phyloP scores from a whole-genome alignment of 2,329 filamentous ascomycete species.

The Calonectria pseudoreteaudii region DNA sequence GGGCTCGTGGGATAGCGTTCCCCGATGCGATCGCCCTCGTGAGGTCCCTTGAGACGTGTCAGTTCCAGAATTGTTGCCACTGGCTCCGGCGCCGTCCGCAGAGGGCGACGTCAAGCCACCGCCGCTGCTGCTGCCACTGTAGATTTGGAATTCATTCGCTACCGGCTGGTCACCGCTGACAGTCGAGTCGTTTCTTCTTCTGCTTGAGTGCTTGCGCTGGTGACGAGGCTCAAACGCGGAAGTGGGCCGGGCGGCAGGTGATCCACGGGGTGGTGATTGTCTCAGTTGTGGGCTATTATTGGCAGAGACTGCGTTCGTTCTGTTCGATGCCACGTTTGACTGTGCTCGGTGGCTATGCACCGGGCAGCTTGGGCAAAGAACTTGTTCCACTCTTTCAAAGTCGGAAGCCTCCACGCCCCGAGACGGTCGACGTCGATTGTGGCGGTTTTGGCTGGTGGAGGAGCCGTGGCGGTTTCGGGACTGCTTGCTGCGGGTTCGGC shows the following conservation, averaged over 20 bases:
- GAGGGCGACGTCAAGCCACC: neutral
- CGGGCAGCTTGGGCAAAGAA: conserved; percentile 26
- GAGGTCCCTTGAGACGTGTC: conserved; percentile 28
- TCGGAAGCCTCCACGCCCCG: neutral
- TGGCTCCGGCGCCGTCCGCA: conserved; percentile 33
- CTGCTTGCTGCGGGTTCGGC: neutral
- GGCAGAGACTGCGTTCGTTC: neutral
- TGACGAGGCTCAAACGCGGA: neutral
- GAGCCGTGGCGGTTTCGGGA: neutral
- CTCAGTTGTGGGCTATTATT: neutral
- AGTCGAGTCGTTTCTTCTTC: neutral
- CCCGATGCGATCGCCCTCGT: conserved; percentile 31
- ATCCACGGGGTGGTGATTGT: neutral
- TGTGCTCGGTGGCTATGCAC: conserved; percentile 25
- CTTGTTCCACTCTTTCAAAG: conserved; percentile 25
- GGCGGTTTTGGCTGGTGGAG: neutral
- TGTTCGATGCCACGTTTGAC: neutral
- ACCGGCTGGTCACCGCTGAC: neutral
- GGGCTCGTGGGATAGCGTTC: conserved; percentile 40
- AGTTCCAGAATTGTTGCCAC: conserved; percentile 26
- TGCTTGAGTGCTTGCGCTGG: neutral
- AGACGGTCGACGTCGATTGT: neutral
- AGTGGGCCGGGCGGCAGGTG: neutral
- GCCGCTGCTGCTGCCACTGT: neutral
- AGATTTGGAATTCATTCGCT: neutral